Evolutionary conservation across 768 basidiomycete species (phyloP).

Genomic region (Rhizopogon rudus): DNA sequence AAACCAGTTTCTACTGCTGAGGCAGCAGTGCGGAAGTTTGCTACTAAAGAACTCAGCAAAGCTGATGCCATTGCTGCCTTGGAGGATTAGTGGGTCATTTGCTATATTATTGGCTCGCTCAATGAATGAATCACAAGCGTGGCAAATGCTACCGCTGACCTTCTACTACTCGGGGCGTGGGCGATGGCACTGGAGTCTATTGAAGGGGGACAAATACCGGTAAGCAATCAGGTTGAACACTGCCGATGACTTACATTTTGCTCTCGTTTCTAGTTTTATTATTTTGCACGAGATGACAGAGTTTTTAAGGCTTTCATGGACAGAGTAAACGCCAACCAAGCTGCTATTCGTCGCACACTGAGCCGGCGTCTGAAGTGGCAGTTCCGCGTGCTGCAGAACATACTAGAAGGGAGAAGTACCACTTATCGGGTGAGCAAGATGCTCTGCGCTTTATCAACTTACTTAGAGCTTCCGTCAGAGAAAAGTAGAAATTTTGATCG

Average conservation of each 20-base stretch:
- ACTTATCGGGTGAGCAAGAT: constrained; percentile 54
- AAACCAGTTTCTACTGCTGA: constrained; percentile 75
- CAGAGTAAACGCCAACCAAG: constrained; percentile 33
- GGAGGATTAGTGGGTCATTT: constrained; percentile 77
- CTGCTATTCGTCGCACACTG: constrained; percentile 42
- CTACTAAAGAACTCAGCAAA: constrained; percentile 80
- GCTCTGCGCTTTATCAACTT: not conserved
- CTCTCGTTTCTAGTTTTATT: constrained; percentile 50
- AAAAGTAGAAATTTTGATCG: constrained; percentile 58
- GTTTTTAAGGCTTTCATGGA: constrained; percentile 66
- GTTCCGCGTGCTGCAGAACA: constrained; percentile 53
- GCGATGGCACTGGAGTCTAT: constrained; percentile 54
- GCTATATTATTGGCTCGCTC: not conserved
- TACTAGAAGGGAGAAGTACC: constrained; percentile 60
- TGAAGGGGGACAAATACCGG: constrained; percentile 66
- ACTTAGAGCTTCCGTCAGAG: constrained; percentile 30
- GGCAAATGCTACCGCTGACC: constrained; percentile 85
- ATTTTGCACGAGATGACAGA: constrained; percentile 91
- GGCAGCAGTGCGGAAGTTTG: constrained; percentile 76
- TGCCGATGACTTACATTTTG: not conserved
- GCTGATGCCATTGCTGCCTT: constrained; percentile 74
- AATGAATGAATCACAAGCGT: constrained; percentile 41
- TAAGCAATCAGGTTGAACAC: constrained; percentile 28
- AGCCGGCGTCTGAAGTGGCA: constrained; percentile 67
- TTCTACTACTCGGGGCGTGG: constrained; percentile 83